Base-by-base conservation (phyloP, 441 rosid species). In the Pelargonium citronellum region DNA sequence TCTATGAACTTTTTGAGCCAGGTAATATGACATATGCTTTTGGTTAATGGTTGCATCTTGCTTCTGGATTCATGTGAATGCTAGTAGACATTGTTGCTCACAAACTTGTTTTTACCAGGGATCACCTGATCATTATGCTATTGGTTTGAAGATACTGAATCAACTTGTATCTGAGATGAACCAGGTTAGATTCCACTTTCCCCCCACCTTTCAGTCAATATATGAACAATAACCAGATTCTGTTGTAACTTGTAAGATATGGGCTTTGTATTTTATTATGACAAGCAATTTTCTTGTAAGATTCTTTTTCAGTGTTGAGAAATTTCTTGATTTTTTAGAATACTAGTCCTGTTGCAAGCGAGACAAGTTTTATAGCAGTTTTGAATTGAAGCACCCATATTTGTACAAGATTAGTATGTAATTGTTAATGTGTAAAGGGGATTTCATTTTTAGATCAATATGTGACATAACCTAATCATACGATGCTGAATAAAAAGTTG, bases 141-240 rank as follows among this genome's bases (percentile, higher is more conserved):
- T 95, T 79, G 98, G 98, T 58, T 82, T 95, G 90, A 92, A 87
- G 89, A 92, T 95, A 78, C 79, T 95, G 76, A 89, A 91, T 87
- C 99, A 95, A 75, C 94, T 95, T 69, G 97, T 95, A 55, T 87
- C 89, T 71, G 99, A 95, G 89, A 95, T 95, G 94, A 95, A 89
- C 83, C 97, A 89, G 98, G 99, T 92, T 71, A 72, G 84, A 74
- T 72, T 65, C 24, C 24, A 61, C 24, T 62, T 58, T 8, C 16
- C 9, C 47, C 53, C 20, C 5, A 30, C 20, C n/a, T 30, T 64
- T 64, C n/a, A 34, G 39, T 64, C 4, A 27, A 4, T 6, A 64
- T n/a, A 64, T 37, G 63, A 64, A 12, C 44, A 27, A 30, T 30
- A 30, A 4, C 34, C 41, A 10, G 44, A 64, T 27, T 12, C 20